These are phyloP conservation scores for Exophiala mesophila DNA, from an alignment of 2,329 filamentous ascomycete genomes.

Conservation along the genomic window DNA sequence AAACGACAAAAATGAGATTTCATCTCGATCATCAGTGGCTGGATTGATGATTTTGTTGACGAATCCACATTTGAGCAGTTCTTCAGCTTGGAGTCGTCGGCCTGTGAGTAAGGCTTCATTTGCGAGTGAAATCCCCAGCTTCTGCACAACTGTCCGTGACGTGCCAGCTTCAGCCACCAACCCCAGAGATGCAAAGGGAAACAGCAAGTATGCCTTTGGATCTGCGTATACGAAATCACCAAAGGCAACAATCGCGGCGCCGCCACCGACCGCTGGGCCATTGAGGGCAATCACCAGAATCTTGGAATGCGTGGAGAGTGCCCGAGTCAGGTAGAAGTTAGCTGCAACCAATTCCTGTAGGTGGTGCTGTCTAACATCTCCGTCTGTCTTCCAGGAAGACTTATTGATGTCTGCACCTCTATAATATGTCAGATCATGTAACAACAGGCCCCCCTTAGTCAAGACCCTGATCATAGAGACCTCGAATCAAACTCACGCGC, in stretches of 20 bases:
- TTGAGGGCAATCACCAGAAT: constrained; percentile 50
- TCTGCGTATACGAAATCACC: constrained; percentile 46
- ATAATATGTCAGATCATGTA: background rate
- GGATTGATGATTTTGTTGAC: constrained; percentile 47
- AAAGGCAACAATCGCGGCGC: constrained; percentile 45
- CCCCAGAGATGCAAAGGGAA: constrained; percentile 43
- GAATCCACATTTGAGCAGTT: constrained; percentile 40
- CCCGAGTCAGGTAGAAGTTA: constrained; percentile 82
- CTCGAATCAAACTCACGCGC: constrained; percentile 62
- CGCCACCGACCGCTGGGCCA: constrained; percentile 46
- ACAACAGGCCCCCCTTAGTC: too few species aligned
- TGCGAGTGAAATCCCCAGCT: constrained; percentile 45
- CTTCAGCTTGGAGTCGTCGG: constrained; percentile 38
- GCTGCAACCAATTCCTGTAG: constrained; percentile 69
- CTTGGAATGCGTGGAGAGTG: constrained; percentile 80
- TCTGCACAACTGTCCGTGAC: constrained; percentile 41
- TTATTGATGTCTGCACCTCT: background rate
- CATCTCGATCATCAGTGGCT: too few species aligned
- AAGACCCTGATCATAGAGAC: background rate
- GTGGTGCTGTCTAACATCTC: constrained; percentile 42
- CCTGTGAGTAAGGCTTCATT: constrained; percentile 51
- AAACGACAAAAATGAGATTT: too few species aligned
- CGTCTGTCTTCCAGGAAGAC: background rate
- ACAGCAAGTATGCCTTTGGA: constrained; percentile 41
- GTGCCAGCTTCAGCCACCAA: constrained; percentile 47